Evolutionary conservation across 2,329 filamentous ascomycete species (phyloP), one percentile per base, ranked within the genome.

Genomic region (Teratosphaeria nubilosa): DNA sequence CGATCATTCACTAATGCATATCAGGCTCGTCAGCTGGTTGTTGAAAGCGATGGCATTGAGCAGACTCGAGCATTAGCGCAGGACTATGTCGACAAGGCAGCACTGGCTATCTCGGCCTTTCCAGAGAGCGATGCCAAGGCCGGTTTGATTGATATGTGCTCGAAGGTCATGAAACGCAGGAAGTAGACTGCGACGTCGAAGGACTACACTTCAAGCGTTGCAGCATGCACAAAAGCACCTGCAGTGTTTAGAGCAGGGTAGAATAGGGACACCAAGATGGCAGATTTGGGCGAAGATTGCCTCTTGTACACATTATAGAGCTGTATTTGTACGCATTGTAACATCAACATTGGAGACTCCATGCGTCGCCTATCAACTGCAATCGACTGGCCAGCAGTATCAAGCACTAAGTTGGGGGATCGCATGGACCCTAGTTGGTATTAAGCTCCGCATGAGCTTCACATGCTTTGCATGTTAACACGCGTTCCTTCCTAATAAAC

Each of bases 81-180:
- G 71, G 88, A 95, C 67, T 99, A 96, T 72, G 86, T 88, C 45
- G 87, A 94, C 69, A 89, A 89, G 70, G 94, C 94, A 30, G 88
- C 95, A 60, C 81, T 84, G 5, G 89, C 91, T n/a, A 88, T 99
- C 68, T 80, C 82, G 63, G 76, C 78, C 52, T 96, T 99, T 74
- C 94, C 94, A 6, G 86, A 91, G n/a, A 92, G 91, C 72, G 92
- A 97, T 64, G 94, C 94, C 59, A 97, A 96, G 77, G 83, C 87
- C 31, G 92, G 92, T 0, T 78, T 99, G 48, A 78, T 96, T 52
- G 90, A 96, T 69, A 96, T 97, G 90, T 95, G 91, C 65, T 82
- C 86, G 66, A 96, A 96, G 78, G 91, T 91, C 16, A 84, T 96
- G 78, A 86, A 90, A 75, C 82, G 92, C 69, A 82, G 90, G 72